Evolutionary conservation across 805 yeast species (phyloP).

Genomic region (Zygosaccharomyces bailii): DNA sequence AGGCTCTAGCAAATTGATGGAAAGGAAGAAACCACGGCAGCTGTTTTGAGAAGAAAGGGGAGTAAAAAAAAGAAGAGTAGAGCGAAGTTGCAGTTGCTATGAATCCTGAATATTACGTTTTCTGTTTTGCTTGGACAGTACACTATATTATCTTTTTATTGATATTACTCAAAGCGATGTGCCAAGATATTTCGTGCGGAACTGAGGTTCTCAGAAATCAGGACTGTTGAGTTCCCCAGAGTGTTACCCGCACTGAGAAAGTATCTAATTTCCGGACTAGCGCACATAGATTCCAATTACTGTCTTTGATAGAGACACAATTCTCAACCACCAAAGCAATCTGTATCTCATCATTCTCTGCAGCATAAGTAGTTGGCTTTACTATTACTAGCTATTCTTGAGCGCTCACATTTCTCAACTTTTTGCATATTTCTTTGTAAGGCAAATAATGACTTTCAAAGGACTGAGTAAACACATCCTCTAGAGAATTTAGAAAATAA

Average conservation of each 20-base stretch:
- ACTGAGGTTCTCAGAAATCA: not conserved
- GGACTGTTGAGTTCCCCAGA: not conserved
- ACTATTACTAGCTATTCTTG: too few species aligned
- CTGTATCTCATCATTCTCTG: too few species aligned
- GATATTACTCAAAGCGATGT: not conserved
- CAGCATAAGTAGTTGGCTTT: too few species aligned
- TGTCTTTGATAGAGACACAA: too few species aligned
- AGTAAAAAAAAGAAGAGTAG: not conserved
- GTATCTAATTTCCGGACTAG: too few species aligned
- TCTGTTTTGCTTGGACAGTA: not conserved
- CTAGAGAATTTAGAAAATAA: too few species aligned
- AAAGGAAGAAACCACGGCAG: not conserved
- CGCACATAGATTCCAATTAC: too few species aligned
- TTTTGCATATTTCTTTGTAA: too few species aligned
- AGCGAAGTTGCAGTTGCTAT: constrained; percentile 1
- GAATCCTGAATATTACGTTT: not conserved
- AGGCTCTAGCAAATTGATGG: not conserved
- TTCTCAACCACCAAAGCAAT: too few species aligned
- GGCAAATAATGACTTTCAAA: too few species aligned
- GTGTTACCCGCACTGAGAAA: not conserved
- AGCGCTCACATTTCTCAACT: too few species aligned
- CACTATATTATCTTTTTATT: not conserved
- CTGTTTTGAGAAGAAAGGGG: not conserved
- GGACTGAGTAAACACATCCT: too few species aligned
- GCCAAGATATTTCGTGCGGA: not conserved